Percentiles rank a stretch among this genome's conserved stretches.
These are phyloP conservation scores for Cryptococcus sp. DNA, from an alignment of 1,284 basidiomycete genomes.

Conservation along the genomic window DNA sequence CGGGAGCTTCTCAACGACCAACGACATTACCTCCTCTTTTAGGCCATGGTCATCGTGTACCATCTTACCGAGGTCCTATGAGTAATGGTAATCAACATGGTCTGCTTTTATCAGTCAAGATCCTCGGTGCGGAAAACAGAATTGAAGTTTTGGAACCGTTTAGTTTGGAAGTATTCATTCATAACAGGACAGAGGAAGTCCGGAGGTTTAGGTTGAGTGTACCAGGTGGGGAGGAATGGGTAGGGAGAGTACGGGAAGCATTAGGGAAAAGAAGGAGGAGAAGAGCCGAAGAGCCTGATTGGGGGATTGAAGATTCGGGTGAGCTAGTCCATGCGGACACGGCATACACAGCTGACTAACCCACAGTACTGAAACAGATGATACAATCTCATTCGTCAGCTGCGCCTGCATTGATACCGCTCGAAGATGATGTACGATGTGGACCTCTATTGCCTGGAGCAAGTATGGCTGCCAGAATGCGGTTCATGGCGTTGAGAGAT, in stretches of 20 bases:
- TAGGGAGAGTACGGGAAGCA: slow-evolving; percentile 25
- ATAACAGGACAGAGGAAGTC: slow-evolving; percentile 73
- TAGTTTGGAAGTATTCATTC: slow-evolving; percentile 79
- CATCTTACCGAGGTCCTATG: background rate
- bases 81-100: slow-evolving; percentile 14
- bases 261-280: slow-evolving; percentile 16
- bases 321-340: slow-evolving; percentile 1
- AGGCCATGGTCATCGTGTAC: background rate
- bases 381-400: slow-evolving; percentile 22
- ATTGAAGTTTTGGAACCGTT: slow-evolving; percentile 62
- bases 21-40: background rate
- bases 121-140: slow-evolving; percentile 48
- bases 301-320: slow-evolving; percentile 26
- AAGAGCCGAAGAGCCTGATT: slow-evolving; percentile 12
- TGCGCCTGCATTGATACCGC: slow-evolving; percentile 60
- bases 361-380: slow-evolving; percentile 33
- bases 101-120: slow-evolving; percentile 67
- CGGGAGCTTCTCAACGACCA: slow-evolving; percentile 1
- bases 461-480: slow-evolving; percentile 79
- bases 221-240: slow-evolving; percentile 54
- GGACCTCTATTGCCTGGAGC: slow-evolving; percentile 74
- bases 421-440: slow-evolving; percentile 75
- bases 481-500: slow-evolving; percentile 71
- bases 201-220: slow-evolving; percentile 70
- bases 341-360: too few species aligned